Conservation (phyloP, 768 basidiomycete species). For the Pleurotus cornucopiae region DNA sequence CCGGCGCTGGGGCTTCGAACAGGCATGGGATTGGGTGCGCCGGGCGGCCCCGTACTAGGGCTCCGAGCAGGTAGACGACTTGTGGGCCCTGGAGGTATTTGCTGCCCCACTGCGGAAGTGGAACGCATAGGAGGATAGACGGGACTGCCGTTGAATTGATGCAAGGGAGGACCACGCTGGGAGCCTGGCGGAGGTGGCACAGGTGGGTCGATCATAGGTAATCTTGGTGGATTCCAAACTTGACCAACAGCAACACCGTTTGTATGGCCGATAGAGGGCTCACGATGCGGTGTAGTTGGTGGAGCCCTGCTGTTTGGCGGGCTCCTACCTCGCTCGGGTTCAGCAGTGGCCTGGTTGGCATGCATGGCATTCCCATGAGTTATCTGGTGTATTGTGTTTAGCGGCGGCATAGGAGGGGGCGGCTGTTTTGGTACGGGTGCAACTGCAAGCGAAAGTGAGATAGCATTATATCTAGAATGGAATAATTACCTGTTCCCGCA, state of each 20-base stretch:
- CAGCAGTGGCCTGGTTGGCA: conserved; percentile 32
- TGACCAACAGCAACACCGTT: no score
- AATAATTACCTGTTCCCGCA: conserved; percentile 63
- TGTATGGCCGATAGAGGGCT: no score
- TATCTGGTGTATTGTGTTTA: conserved; percentile 18
- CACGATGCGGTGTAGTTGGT: no score
- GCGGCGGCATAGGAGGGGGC: conserved; percentile 61
- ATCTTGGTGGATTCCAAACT: no score
- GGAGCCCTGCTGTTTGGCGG: background rate
- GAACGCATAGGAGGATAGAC: background rate
- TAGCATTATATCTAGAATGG: background rate
- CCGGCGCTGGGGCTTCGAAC: background rate
- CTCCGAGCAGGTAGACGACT: background rate
- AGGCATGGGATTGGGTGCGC: background rate
- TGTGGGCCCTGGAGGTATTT: background rate
- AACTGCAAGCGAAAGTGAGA: conserved; percentile 29
- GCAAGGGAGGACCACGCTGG: conserved; percentile 12
- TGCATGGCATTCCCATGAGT: conserved; percentile 17
- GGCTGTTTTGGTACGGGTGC: conserved; percentile 58
- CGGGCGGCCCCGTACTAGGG: background rate
- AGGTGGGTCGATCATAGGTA: no score
- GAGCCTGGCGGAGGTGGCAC: background rate
- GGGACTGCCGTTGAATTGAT: conserved; percentile 11
- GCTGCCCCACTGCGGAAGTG: conserved; percentile 1
- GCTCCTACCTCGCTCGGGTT: conserved; percentile 26